Evolutionary conservation across 78 protist species (phyloP), one percentile per base, ranked within the genome.

Genomic region (Isochrysis galbana): DNA sequence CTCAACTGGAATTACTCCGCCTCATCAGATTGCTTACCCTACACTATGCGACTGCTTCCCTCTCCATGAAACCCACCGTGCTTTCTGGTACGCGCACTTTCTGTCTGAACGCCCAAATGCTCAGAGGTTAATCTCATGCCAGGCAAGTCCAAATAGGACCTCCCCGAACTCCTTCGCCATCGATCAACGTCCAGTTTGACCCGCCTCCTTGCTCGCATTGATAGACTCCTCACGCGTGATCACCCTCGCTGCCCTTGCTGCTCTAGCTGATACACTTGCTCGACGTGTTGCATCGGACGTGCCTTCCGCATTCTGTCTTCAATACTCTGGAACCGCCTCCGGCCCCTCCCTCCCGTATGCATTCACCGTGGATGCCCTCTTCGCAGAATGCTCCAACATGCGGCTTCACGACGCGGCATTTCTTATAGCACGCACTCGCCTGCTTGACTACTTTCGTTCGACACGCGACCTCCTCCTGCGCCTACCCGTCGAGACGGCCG

Each of bases 151-250:
- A n/a, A n/a, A n/a, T n/a, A n/a, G n/a, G n/a, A n/a, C n/a, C n/a
- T n/a, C n/a, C n/a, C n/a, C n/a, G n/a, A n/a, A n/a, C n/a, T n/a
- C n/a, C n/a, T n/a, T n/a, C n/a, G n/a, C n/a, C n/a, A n/a, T n/a
- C n/a, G n/a, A n/a, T n/a, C n/a, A n/a, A n/a, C n/a, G n/a, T n/a
- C n/a, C n/a, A n/a, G n/a, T n/a, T n/a, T n/a, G n/a, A n/a, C n/a
- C n/a, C n/a, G n/a, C n/a, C n/a, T n/a, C n/a, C n/a, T n/a, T n/a
- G n/a, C n/a, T n/a, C n/a, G n/a, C n/a, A n/a, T n/a, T n/a, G 70
- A 26, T 84, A 42, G 95, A 95, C 46, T 95, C 93, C 19, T 74
- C 90, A 5, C 91, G 95, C 34, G 36, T 93, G 84, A 19, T 92
- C 48, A 32, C 86, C n/a, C 39, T 87, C 0, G 95, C 90, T 23